Evolutionary conservation across 306 rosid genomes (phyloP).

Genomic region (Glycine latifolia): DNA sequence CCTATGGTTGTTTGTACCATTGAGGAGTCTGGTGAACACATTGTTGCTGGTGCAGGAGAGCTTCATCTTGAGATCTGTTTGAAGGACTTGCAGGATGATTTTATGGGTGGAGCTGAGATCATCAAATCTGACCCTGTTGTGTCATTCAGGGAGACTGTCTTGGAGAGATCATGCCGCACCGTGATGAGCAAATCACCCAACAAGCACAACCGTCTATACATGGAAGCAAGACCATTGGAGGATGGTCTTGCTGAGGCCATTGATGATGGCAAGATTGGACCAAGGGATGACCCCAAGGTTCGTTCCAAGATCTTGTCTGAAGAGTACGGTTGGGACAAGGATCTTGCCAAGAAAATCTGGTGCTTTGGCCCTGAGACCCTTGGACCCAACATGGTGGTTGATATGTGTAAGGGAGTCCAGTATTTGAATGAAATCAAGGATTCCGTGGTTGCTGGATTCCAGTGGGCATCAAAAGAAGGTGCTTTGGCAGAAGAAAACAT

Average conservation of each 20-base stretch:
- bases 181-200: constrained; percentile 98
- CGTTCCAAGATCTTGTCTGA: constrained; percentile 73
- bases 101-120: constrained; percentile 96
- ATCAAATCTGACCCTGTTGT: constrained; percentile 87
- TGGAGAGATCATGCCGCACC: constrained; percentile 74
- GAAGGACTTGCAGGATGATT: constrained; percentile 90
- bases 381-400: constrained; percentile 93
- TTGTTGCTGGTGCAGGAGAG: constrained; percentile 95
- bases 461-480: constrained; percentile 93
- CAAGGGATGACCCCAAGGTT: constrained; percentile 79
- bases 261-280: constrained; percentile 82
- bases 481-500: constrained; percentile 82
- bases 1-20: constrained; percentile 94
- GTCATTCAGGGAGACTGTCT: constrained; percentile 92
- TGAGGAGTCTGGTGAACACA: constrained; percentile 96
- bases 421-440: constrained; percentile 87
- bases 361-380: constrained; percentile 86
- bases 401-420: constrained; percentile 90
- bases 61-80: constrained; percentile 94
- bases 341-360: constrained; percentile 91
- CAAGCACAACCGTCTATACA: constrained; percentile 91
- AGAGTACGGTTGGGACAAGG: constrained; percentile 84
- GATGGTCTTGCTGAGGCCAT: constrained; percentile 82
- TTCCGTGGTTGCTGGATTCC: constrained; percentile 82
- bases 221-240: constrained; percentile 74